Percentiles rank a stretch among this genome's conserved stretches.
Conservation (phyloP, 106 monocot genomes). For the Dioscorea alata region DNA sequence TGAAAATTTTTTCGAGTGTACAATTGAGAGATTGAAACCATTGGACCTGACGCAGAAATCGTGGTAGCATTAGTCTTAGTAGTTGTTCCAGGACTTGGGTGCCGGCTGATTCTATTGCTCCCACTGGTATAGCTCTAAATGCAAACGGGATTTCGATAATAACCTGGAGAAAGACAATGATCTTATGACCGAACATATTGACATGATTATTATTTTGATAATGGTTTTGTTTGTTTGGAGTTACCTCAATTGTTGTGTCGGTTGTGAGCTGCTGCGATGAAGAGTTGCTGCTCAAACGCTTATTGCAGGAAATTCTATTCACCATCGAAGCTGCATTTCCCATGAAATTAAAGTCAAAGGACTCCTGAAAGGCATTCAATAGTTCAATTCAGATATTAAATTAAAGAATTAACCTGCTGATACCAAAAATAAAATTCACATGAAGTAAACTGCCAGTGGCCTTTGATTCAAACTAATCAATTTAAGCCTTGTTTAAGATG, state of each 20-base stretch:
- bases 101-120: constrained; percentile 78
- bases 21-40: neutral
- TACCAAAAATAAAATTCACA: neutral
- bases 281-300: constrained; percentile 22
- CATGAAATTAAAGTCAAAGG: constrained; percentile 84
- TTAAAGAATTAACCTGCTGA: neutral
- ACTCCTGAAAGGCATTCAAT: constrained; percentile 70
- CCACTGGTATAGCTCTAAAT: constrained; percentile 64
- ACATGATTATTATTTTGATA: neutral
- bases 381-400: constrained; percentile 24
- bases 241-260: constrained; percentile 80
- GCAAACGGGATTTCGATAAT: constrained; percentile 73
- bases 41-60: constrained; percentile 75
- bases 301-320: constrained; percentile 73
- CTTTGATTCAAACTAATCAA: neutral
- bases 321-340: constrained; percentile 99
- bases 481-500: neutral
- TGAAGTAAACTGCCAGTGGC: neutral
- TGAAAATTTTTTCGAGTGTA: neutral
- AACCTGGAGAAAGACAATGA: constrained; percentile 40
- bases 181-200: neutral
- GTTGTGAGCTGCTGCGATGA: constrained; percentile 52
- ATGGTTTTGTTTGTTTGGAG: neutral
- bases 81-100: constrained; percentile 72
- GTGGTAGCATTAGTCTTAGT: constrained; percentile 72